Conservation (phyloP, 179 eudicot species). For the Spergularia azorica region DNA sequence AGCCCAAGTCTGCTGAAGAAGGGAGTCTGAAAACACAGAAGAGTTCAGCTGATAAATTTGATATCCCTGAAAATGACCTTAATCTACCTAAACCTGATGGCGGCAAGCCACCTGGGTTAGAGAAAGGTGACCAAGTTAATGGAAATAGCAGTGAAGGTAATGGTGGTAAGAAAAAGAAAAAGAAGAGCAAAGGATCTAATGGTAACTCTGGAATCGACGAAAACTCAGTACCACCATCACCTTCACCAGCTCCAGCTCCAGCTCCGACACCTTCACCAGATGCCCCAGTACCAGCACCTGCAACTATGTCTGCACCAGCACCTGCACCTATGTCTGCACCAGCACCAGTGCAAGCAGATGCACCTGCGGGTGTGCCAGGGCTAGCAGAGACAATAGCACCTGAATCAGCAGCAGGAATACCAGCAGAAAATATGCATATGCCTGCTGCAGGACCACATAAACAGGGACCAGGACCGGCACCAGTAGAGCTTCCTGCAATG, state of each 20-base stretch:
- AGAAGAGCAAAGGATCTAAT: slow-evolving; percentile 24
- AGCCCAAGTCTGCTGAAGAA: slow-evolving; percentile 10
- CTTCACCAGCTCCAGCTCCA: slow-evolving; percentile 1
- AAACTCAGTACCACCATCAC: background rate
- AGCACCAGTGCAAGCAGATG: background rate
- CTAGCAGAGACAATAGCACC: slow-evolving; percentile 9
- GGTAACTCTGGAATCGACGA: slow-evolving; percentile 12
- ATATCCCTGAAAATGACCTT: slow-evolving; percentile 8
- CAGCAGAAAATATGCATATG: background rate
- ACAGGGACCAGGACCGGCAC: background rate
- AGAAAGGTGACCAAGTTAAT: slow-evolving; percentile 11
- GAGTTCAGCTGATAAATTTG: slow-evolving; percentile 21
- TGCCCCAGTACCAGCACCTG: background rate
- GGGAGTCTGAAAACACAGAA: slow-evolving; percentile 15
- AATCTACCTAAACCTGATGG: slow-evolving; percentile 10
- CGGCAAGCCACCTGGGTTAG: slow-evolving; percentile 1
- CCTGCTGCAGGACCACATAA: background rate
- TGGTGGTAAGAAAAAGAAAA: slow-evolving; percentile 35
- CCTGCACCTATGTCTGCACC: background rate
- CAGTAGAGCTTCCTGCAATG: background rate
- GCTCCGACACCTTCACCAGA: background rate
- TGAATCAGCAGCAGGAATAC: background rate
- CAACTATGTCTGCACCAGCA: background rate
- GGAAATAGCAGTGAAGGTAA: slow-evolving; percentile 10
- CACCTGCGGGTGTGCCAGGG: background rate